Base-by-base conservation (phyloP, 345 rosid genomes). In the Heritiera littoralis region DNA sequence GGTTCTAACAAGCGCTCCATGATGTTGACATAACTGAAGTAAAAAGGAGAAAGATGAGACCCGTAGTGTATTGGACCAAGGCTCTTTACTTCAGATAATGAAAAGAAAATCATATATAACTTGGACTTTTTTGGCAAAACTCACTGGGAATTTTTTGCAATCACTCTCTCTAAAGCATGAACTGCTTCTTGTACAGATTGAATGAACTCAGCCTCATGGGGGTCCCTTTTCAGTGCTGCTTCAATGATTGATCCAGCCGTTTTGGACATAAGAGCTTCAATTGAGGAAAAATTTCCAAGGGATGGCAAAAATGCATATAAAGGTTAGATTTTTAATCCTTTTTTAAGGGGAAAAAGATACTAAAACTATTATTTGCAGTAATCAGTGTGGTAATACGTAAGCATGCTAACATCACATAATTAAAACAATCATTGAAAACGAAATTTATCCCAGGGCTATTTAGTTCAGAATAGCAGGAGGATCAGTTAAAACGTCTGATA, bases 191-290 rank as follows among this genome's bases (percentile, higher is more conserved):
- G 99, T 69, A 96, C 94, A 45, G 92, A 90, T 84, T 96, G 99
- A 77, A 92, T 84, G 88, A 94, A 96, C 79, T 96, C 99, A 74
- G 84, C 82, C 90, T 96, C 99, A 83, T 96, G 89, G 70, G 99
- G 98, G 84, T 96, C 99, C 88, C 98, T 90, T 86, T 88, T 94
- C 74, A 94, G 83, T 40, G 90, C 94, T 75, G 93, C 90, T 83
- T 96, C 97, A 80, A 96, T 85, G 70, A 96, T 96, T 74, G 99
- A 92, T 80, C 99, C 99, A 87, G 99, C 99, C 46, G 94, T 92
- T 88, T 94, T 96, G 35, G 99, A 96, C 99, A 96, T 96, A 78
- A 96, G 90, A 80, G 99, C 99, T 96, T 90, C 91, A 90, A 81
- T 84, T 81, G 58, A 77, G 69, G 79, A 79, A 81, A 84, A 70